Evolutionary conservation across 768 basidiomycete genomes (phyloP), one percentile per base, ranked within the genome.

Genomic region (Trametes maxima): DNA sequence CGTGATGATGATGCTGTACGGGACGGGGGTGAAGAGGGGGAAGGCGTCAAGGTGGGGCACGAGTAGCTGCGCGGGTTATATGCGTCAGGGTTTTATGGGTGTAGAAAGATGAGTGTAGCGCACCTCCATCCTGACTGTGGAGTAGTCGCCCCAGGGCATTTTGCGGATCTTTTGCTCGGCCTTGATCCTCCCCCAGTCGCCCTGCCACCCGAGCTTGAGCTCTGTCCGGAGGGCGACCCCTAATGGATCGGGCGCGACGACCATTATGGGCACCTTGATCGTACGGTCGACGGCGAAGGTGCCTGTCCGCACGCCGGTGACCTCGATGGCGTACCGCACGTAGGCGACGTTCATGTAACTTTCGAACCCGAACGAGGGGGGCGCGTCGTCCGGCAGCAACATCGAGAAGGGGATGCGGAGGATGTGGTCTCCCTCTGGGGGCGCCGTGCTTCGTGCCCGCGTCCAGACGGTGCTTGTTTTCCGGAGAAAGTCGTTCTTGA

Each of bases 241-340:
- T 1, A 39, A 22, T 17, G 59, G 46, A 35, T 68, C 65, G 33
- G 54, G 21, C 12, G 66, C 62, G 22, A 69, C 45, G 48, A 69
- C 61, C 21, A 65, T 48, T 21, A 70, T 21, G 8, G 68, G 51
- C 33, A 24, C 16, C 22, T 28, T 43, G 10, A 60, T 36, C 6
- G 65, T 50, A 7, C 57, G 59, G 61, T 69, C 62, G 35, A 63
- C 43, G 44, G 65, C 64, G 42, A 68, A 60, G 8, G 45, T 55
- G 49, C 67, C 67, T 4, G 53, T 48, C 3, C 67, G 61, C n/a
- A 48, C 42, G 36, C 68, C 68, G 36, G 64, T 65, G 16, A 63
- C 61, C 44, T 67, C 68, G 17, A 71, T 3, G 37, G 51, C 59
- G 54, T 71, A 71, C 17, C 52, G 64, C n/a, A 70, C 59, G 22